Percentiles rank a stretch among this genome's conserved stretches.
phyloP scores from a whole-genome alignment of 768 basidiomycete species.

The Tubosaeta brunneosetosa region DNA sequence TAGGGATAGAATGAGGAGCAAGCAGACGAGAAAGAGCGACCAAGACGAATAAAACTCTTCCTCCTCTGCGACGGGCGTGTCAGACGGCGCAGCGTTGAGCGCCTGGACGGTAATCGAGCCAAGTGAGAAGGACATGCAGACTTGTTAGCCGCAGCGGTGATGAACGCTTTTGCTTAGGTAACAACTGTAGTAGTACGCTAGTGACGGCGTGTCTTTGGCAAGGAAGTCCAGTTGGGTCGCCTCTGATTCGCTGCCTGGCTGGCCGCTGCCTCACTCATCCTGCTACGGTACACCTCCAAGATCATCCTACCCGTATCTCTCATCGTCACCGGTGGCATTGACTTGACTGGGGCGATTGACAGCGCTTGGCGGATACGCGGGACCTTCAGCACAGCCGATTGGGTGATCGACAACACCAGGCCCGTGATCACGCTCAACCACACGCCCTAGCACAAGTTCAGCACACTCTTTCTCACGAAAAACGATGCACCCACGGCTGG shows the following conservation, averaged over 20 bases:
- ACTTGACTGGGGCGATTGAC: conserved; percentile 26
- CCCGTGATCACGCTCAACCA: conserved; percentile 55
- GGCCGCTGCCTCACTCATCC: background rate
- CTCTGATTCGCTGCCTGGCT: conserved; percentile 5
- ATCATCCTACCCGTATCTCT: conserved; percentile 20
- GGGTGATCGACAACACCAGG: conserved; percentile 41
- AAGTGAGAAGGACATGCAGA: conserved; percentile 36
- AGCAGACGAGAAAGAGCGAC: conserved; percentile 90
- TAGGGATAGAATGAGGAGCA: conserved; percentile 89
- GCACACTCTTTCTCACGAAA: background rate
- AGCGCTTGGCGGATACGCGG: conserved; percentile 39
- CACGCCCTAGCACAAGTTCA: conserved; percentile 41
- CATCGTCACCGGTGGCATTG: conserved; percentile 25
- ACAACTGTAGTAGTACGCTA: background rate
- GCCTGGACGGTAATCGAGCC: conserved; percentile 33
- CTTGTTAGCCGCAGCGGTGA: background rate
- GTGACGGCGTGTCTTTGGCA: conserved; percentile 20
- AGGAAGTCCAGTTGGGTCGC: conserved; percentile 21
- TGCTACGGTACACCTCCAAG: conserved; percentile 16
- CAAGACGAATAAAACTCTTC: conserved; percentile 91
- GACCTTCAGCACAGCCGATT: conserved; percentile 43
- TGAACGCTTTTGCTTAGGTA: conserved; percentile 13
- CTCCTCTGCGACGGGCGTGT: conserved; percentile 52
- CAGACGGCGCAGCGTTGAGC: conserved; percentile 24
- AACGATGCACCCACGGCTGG: conserved; percentile 53